Evolutionary conservation across 805 yeast species (phyloP).

Genomic region (Metschnikowia kunwiensis): DNA sequence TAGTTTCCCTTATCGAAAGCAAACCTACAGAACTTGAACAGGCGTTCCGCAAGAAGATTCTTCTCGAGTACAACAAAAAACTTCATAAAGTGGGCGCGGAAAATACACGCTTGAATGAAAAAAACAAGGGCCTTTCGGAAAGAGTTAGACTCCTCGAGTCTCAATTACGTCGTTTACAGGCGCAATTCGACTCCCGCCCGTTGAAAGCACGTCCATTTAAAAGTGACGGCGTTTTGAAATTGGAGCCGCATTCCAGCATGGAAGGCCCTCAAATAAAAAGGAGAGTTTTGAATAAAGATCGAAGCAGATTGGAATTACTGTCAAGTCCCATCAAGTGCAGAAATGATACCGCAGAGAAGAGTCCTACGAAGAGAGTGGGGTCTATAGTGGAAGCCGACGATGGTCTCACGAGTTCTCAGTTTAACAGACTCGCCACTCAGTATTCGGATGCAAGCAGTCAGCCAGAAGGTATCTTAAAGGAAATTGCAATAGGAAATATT

Average conservation of each 20-base stretch:
- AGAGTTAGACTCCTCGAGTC: conserved; percentile 6
- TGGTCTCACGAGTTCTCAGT: conserved; percentile 20
- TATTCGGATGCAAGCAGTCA: conserved; percentile 19
- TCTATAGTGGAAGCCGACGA: neutral
- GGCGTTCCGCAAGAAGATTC: conserved; percentile 11
- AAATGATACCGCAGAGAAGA: neutral
- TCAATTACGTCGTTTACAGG: neutral
- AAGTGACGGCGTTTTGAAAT: conserved; percentile 3
- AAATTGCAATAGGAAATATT: neutral
- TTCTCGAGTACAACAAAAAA: conserved; percentile 18
- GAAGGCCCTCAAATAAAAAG: conserved; percentile 7
- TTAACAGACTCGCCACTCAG: conserved; percentile 21
- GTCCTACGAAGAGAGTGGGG: neutral
- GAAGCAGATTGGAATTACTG: conserved; percentile 7
- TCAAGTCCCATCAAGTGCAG: conserved; percentile 20
- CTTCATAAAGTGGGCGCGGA: conserved; percentile 13
- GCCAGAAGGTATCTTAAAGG: neutral
- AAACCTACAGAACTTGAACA: conserved; percentile 4
- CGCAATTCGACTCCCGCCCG: neutral
- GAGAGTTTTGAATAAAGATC: neutral
- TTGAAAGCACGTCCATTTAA: conserved; percentile 5
- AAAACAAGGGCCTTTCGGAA: conserved; percentile 12
- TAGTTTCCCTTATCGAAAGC: conserved; percentile 8
- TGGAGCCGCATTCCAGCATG: neutral
- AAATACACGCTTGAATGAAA: conserved; percentile 8